A percentile compares a stretch with the other conserved stretches of the same genome.
phyloP scores from a whole-genome alignment of 371 early-diverging fungal species.

The Syncephalastrum racemosum region DNA sequence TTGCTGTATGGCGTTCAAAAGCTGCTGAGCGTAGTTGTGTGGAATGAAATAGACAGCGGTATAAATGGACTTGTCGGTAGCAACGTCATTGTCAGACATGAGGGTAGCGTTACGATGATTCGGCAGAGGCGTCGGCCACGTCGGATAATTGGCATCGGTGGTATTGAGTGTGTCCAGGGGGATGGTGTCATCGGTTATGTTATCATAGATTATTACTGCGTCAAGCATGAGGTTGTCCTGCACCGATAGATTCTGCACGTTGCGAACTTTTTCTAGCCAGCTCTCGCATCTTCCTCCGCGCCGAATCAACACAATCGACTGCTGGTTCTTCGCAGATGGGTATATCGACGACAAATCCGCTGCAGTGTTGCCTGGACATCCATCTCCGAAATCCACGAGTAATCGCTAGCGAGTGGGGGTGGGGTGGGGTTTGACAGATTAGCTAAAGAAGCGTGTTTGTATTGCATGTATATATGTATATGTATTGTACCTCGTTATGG shows the following conservation, averaged over 20 bases:
- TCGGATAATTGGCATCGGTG: conserved; percentile 20
- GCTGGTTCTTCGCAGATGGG: conserved; percentile 13
- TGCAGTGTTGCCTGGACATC: conserved; percentile 4
- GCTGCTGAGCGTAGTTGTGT: conserved; percentile 16
- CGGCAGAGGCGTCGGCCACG: conserved; percentile 22
- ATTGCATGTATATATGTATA: not conserved
- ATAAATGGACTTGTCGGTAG: conserved; percentile 12
- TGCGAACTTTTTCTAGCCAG: conserved; percentile 38
- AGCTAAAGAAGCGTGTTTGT: too few species aligned
- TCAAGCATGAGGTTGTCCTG: conserved; percentile 19
- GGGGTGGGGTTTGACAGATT: too few species aligned
- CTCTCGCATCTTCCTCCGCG: conserved; percentile 21
- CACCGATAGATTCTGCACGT: conserved; percentile 17
- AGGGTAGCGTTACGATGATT: conserved; percentile 20
- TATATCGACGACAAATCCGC: conserved; percentile 2
- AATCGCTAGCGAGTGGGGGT: conserved; percentile 15
- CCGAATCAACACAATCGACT: conserved; percentile 29
- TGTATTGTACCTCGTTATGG: conserved; percentile 25
- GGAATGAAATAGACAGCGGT: conserved; percentile 33
- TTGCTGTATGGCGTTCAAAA: not conserved
- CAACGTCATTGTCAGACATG: conserved; percentile 40
- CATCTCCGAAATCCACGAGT: conserved; percentile 18
- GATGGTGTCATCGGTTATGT: conserved; percentile 15
- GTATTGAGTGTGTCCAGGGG: conserved; percentile 12
- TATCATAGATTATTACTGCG: conserved; percentile 36